Conservation (phyloP, 768 basidiomycete genomes). For the Hysterangium stoloniferum region DNA sequence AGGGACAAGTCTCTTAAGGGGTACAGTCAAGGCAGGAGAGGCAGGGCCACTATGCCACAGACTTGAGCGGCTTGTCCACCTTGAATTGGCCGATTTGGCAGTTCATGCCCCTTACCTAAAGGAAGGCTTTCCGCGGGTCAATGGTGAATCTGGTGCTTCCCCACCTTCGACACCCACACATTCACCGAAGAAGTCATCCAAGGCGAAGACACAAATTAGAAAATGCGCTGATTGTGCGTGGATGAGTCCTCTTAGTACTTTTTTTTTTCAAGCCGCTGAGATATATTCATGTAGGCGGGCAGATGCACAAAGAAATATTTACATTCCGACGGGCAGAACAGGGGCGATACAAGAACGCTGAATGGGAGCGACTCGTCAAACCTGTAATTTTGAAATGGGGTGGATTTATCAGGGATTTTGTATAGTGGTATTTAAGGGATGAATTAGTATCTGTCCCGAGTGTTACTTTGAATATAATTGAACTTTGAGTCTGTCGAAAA, state of each 20-base stretch:
- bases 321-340: slow-evolving; percentile 48
- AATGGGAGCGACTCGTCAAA: slow-evolving; percentile 69
- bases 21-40: slow-evolving; percentile 52
- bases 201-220: slow-evolving; percentile 14
- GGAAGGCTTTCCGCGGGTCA: slow-evolving; percentile 31
- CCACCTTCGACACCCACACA: slow-evolving; percentile 4
- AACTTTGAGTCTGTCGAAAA: not conserved
- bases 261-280: slow-evolving; percentile 25
- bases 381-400: slow-evolving; percentile 79
- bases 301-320: slow-evolving; percentile 72
- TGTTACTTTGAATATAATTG: not conserved
- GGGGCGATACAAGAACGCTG: slow-evolving; percentile 52
- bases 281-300: slow-evolving; percentile 37
- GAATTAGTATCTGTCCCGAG: not conserved
- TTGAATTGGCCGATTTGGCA: slow-evolving; percentile 68
- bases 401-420: slow-evolving; percentile 38
- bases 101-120: slow-evolving; percentile 53
- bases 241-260: too few species aligned
- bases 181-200: slow-evolving; percentile 19
- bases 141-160: slow-evolving; percentile 4
- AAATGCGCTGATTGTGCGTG: slow-evolving; percentile 41
- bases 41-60: slow-evolving; percentile 64
- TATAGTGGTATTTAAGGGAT: slow-evolving; percentile 11
- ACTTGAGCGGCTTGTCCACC: slow-evolving; percentile 70
- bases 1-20: slow-evolving; percentile 48